Base-by-base conservation (phyloP, 2,329 filamentous ascomycete genomes). In the Hymenotorrendiella dingleyae region DNA sequence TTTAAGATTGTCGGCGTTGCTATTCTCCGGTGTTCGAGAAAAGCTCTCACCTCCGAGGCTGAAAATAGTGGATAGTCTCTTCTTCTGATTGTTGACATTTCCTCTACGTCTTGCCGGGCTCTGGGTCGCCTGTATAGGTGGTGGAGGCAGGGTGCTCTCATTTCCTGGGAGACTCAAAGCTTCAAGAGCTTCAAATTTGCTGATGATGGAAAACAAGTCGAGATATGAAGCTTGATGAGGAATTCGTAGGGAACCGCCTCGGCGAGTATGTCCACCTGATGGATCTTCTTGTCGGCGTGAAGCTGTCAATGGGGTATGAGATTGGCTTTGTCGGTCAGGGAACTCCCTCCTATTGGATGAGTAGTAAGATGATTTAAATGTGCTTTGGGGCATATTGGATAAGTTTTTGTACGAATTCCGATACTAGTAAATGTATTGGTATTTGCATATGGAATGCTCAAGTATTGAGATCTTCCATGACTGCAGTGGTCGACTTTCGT, bases 171-270 rank as follows among this genome's bases (percentile, higher is more conserved):
- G 36, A 45, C 52, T 55, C 3, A 54, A 7, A 3, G 52, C 38
- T 16, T 59, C 56, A 6, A 60, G 49, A 6, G 46, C 49, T 48
- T 61, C 58, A 36, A 61, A 61, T 28, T 48, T 57, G 11, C 47
- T 52, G 30, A 61, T 49, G 3, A 59, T 33, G 30, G 56, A 55
- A 17, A 48, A 44, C 16, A 52, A 38, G 8, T 44, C 50, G 39
- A 46, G 33, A n/a, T 48, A 52, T 16, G 48, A 50, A 28, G 24
- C 30, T 20, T 21, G 36, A 32, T 35, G 37, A 28, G 20, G 36
- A 22, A 11, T 27, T 26, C 20, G 20, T 10, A 24, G 9, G 32
- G 19, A 21, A 20, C 32, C 22, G 5, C 11, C 22, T 6, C 16
- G 35, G 6, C 4, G 23, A 17, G 20, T 32, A 9, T 17, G 14